Evolutionary conservation across 192 early-diverging fungal species (phyloP).

Genomic region (Gamsiella multidivaricata): DNA sequence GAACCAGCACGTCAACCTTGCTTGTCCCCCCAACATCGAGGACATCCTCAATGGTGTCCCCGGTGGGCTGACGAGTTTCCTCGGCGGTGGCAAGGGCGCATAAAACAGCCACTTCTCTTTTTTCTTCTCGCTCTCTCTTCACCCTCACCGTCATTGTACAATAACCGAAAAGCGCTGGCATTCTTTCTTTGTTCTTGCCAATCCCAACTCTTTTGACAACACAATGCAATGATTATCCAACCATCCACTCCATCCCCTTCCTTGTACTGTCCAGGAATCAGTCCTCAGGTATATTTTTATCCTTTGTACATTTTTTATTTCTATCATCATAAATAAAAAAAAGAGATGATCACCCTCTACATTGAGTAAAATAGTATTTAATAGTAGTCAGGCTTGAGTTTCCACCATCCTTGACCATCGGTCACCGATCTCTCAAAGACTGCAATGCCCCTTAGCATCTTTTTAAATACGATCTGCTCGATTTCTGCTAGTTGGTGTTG

Average conservation of each 20-base stretch:
- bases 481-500: constrained; percentile 60
- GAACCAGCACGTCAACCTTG: constrained; percentile 46
- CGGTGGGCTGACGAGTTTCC: not conserved
- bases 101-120: not conserved
- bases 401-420: constrained; percentile 62
- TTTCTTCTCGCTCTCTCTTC: not conserved
- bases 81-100: not conserved
- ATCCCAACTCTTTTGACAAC: not conserved
- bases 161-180: not conserved
- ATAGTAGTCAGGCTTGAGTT: constrained; percentile 67
- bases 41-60: not conserved
- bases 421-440: constrained; percentile 48
- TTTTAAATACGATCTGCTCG: constrained; percentile 68
- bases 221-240: too few relatives aligned
- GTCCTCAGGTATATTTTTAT: too few relatives aligned
- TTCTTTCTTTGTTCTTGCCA: not conserved
- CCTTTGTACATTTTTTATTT: not conserved
- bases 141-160: not conserved
- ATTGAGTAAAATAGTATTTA: constrained; percentile 6
- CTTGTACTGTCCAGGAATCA: too few relatives aligned
- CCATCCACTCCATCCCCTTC: not conserved
- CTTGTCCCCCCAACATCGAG: constrained; percentile 48
- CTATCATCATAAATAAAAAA: not conserved
- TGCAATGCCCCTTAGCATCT: constrained; percentile 77
- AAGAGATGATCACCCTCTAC: not conserved